Conservation (phyloP, 2,329 filamentous ascomycete species). For the Aspergillus tubingensis region DNA sequence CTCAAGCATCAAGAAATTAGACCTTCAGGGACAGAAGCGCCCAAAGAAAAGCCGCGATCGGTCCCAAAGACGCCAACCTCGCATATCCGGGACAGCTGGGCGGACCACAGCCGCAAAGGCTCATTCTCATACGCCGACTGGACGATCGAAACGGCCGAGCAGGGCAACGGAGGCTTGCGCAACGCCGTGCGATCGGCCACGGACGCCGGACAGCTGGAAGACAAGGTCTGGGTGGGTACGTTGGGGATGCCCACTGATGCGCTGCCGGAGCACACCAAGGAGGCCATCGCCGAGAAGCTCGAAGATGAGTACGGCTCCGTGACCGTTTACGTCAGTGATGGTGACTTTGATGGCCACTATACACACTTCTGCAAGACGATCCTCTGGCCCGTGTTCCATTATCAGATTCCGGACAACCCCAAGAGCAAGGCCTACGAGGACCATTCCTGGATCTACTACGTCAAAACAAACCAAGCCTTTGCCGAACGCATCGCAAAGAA, state of each 20-base stretch:
- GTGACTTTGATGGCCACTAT: slow-evolving; percentile 93
- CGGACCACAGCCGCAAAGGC: slow-evolving; percentile 59
- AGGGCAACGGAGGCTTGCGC: slow-evolving; percentile 88
- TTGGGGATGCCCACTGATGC: slow-evolving; percentile 92
- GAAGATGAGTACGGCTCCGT: slow-evolving; percentile 80
- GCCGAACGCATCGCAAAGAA: slow-evolving; percentile 86
- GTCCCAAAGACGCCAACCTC: slow-evolving; percentile 14
- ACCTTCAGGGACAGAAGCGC: slow-evolving; percentile 23
- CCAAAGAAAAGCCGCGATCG: slow-evolving; percentile 22
- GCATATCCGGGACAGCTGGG: slow-evolving; percentile 16
- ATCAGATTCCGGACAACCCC: slow-evolving; percentile 95
- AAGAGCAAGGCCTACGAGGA: slow-evolving; percentile 98
- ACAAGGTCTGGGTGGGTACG: slow-evolving; percentile 89
- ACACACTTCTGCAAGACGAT: slow-evolving; percentile 97
- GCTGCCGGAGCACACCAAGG: slow-evolving; percentile 71
- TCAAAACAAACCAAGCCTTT: slow-evolving; percentile 88
- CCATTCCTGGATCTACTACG: slow-evolving; percentile 94
- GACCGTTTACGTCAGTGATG: slow-evolving; percentile 83
- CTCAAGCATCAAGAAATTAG: slow-evolving; percentile 63
- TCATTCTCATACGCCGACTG: slow-evolving; percentile 77
- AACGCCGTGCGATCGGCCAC: slow-evolving; percentile 82
- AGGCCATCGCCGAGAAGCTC: slow-evolving; percentile 79
- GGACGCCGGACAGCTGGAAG: slow-evolving; percentile 67
- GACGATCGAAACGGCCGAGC: slow-evolving; percentile 79
- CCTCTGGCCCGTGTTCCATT: slow-evolving; percentile 96